These are phyloP conservation scores for Gyromitra esculenta DNA, from an alignment of 2,329 filamentous ascomycete genomes.

Conservation along the genomic window DNA sequence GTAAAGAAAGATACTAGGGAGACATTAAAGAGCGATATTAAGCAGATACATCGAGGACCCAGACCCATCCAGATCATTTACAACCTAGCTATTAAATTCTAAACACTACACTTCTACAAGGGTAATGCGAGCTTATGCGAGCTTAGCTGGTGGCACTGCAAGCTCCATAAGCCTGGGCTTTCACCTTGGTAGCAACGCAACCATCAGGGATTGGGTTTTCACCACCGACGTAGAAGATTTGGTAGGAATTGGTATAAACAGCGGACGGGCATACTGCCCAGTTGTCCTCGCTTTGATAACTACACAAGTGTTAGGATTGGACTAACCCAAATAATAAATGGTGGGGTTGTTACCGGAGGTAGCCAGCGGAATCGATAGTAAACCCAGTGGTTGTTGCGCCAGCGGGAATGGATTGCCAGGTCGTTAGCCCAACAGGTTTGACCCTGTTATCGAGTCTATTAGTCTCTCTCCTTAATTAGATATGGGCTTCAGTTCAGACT, in stretches of 20 bases:
- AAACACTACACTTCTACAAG: no score
- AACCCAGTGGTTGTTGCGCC: constrained; percentile 18
- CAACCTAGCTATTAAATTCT: no score
- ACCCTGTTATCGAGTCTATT: background rate
- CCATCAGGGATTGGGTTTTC: background rate
- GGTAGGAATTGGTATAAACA: constrained; percentile 13
- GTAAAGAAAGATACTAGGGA: background rate
- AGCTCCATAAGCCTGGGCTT: constrained; percentile 11
- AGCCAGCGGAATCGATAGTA: constrained; percentile 4
- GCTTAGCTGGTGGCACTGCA: background rate
- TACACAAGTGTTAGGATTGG: constrained; percentile 8
- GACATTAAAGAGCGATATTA: background rate
- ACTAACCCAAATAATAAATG: background rate
- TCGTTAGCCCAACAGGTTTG: constrained; percentile 16
- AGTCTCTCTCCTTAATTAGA: background rate
- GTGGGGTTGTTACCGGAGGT: constrained; percentile 12
- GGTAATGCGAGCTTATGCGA: background rate
- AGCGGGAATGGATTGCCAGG: constrained; percentile 31
- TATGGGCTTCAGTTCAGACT: background rate
- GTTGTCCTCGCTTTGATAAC: constrained; percentile 11
- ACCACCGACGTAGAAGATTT: constrained; percentile 31
- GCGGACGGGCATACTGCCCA: constrained; percentile 36
- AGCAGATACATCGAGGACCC: background rate
- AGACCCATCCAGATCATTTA: background rate
- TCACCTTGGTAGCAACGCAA: constrained; percentile 30